A percentile compares a stretch with the other conserved stretches of the same genome.
phyloP scores from a whole-genome alignment of 106 monocot genomes.

The Dioscorea dumetorum region DNA sequence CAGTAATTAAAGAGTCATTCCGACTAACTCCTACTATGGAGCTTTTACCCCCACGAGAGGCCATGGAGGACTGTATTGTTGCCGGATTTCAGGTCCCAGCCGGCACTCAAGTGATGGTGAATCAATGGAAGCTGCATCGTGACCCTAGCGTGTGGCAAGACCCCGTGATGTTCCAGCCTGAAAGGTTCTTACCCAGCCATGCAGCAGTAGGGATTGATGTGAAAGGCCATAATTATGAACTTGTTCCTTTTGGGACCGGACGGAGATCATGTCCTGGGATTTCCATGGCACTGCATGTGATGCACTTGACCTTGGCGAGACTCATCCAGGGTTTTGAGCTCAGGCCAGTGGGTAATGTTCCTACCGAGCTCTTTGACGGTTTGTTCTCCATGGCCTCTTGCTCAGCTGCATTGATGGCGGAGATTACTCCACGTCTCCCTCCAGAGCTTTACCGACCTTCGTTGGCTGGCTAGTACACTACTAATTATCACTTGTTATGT shows the following conservation, averaged over 20 bases:
- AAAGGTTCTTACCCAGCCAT: constrained; percentile 23
- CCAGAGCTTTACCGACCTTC: not conserved
- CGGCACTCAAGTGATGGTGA: no score
- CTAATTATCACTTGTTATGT: no score
- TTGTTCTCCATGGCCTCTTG: no score
- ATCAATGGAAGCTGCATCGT: constrained; percentile 28
- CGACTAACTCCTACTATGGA: constrained; percentile 16
- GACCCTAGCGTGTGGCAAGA: constrained; percentile 29
- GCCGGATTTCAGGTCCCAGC: constrained; percentile 20
- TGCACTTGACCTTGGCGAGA: no score
- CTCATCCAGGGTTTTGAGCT: no score
- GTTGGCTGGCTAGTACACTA: no score
- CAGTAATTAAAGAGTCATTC: constrained; percentile 25
- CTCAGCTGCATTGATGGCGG: constrained; percentile 30
- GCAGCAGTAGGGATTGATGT: constrained; percentile 15
- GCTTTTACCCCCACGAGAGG: constrained; percentile 20
- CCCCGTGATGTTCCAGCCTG: constrained; percentile 21
- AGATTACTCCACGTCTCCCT: not conserved
- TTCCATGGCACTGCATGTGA: no score
- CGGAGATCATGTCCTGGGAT: no score
- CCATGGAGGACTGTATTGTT: constrained; percentile 22
- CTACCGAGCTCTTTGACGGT: no score
- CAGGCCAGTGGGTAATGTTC: no score
- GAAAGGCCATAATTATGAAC: constrained; percentile 32
- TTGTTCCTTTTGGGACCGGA: constrained; percentile 35